These are phyloP conservation scores for Phaeotremella fagi DNA, from an alignment of 768 basidiomycete genomes.

Conservation along the genomic window DNA sequence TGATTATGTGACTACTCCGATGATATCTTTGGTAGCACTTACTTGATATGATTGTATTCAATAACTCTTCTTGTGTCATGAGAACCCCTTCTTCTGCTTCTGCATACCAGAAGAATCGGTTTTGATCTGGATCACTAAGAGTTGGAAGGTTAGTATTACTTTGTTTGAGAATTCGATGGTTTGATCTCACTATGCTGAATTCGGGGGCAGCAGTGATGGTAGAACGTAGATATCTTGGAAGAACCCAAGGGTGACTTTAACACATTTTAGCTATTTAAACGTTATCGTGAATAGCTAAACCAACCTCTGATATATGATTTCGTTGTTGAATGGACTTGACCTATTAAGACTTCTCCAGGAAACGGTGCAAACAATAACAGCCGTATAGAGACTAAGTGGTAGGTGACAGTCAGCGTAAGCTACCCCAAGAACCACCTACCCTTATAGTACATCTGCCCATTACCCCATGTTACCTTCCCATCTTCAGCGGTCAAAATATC, in stretches of 20 bases:
- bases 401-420: background rate
- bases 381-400: conserved; percentile 68
- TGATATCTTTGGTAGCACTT: no score
- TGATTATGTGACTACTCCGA: no score
- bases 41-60: conserved; percentile 24
- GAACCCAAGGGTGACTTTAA: conserved; percentile 75
- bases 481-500: conserved; percentile 82
- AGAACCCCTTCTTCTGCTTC: conserved; percentile 25
- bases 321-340: conserved; percentile 80
- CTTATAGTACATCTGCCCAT: conserved; percentile 92
- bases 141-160: background rate
- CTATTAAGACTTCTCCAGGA: conserved; percentile 79
- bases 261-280: background rate
- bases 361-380: conserved; percentile 90
- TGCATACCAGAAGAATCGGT: conserved; percentile 47
- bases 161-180: background rate
- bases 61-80: conserved; percentile 23
- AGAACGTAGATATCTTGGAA: conserved; percentile 93
- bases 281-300: conserved; percentile 39
- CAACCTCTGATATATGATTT: conserved; percentile 76
- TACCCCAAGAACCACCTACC: conserved; percentile 52
- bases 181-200: conserved; percentile 50
- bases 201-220: conserved; percentile 69
- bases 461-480: conserved; percentile 88
- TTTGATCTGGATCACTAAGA: conserved; percentile 44